Conservation (phyloP, 345 rosid species). For the Dimocarpus longan region DNA sequence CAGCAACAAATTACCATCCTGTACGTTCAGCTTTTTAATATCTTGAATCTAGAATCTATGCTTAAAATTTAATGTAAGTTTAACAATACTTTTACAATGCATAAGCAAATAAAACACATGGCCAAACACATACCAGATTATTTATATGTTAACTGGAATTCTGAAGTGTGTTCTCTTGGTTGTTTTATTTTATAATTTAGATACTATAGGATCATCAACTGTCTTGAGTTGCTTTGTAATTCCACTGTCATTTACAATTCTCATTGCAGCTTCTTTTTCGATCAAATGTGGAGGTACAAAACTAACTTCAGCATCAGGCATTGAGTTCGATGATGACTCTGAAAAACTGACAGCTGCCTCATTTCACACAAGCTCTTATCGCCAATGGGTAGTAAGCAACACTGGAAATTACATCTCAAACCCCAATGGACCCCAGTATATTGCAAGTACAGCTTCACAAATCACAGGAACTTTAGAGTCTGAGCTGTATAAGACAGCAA, state of each 20-base stretch:
- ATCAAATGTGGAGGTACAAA: conserved; percentile 57
- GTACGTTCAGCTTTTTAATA: conserved; percentile 34
- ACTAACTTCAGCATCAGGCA: conserved; percentile 44
- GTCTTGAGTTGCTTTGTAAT: background rate
- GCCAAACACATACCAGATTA: background rate
- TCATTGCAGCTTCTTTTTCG: conserved; percentile 52
- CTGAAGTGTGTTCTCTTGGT: background rate
- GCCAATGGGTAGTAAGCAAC: conserved; percentile 54
- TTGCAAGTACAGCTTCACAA: conserved; percentile 46
- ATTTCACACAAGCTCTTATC: conserved; percentile 35
- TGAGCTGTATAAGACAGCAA: conserved; percentile 55
- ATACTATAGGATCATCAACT: background rate
- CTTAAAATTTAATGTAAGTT: background rate
- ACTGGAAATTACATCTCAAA: conserved; percentile 48
- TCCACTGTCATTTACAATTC: background rate
- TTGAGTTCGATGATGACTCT: conserved; percentile 45
- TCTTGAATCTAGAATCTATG: background rate
- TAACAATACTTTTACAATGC: background rate
- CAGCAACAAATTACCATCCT: conserved; percentile 35
- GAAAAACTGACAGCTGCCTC: conserved; percentile 46
- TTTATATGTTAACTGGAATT: background rate
- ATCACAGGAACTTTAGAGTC: conserved; percentile 50
- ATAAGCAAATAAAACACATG: background rate
- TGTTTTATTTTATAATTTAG: background rate
- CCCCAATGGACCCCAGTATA: conserved; percentile 39